These are phyloP conservation scores for Planoprotostelium fungivorum DNA, from an alignment of 78 protist species.

Conservation along the genomic window DNA sequence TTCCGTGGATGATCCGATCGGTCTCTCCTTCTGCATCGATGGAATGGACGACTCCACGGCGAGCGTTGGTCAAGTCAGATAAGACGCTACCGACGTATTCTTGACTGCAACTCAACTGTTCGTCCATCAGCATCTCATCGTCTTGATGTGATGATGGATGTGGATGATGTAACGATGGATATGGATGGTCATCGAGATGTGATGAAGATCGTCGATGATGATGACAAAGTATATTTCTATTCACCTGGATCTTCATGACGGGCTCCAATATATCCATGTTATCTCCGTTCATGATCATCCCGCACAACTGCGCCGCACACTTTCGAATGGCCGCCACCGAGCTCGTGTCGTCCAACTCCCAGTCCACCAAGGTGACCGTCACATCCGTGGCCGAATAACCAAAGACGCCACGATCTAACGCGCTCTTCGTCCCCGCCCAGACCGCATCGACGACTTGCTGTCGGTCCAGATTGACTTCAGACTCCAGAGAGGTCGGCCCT, in stretches of 20 bases:
- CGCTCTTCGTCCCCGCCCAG: conserved; percentile 29
- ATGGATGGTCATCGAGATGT: not conserved
- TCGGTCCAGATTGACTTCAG: conserved; percentile 21
- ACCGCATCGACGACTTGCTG: conserved; percentile 26
- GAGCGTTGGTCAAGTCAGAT: conserved; percentile 42
- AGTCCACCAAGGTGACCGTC: not conserved
- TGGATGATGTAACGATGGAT: not conserved
- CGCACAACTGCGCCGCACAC: not conserved
- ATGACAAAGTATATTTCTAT: not conserved
- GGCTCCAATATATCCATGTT: not conserved
- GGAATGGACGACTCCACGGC: conserved; percentile 34
- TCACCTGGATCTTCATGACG: not conserved
- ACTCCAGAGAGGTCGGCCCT: conserved; percentile 22
- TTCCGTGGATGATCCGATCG: conserved; percentile 18
- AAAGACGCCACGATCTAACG: not conserved
- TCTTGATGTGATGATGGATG: not conserved
- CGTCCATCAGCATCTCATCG: not conserved
- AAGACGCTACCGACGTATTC: conserved; percentile 41
- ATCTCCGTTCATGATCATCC: not conserved
- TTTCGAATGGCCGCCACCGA: not conserved
- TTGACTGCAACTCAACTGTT: conserved; percentile 15
- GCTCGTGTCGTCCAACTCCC: not conserved
- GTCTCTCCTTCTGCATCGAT: conserved; percentile 32
- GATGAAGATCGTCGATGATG: not conserved
- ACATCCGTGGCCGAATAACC: not conserved